Conservation (phyloP, 1,284 basidiomycete species). For the Schizopora paradoxa region DNA sequence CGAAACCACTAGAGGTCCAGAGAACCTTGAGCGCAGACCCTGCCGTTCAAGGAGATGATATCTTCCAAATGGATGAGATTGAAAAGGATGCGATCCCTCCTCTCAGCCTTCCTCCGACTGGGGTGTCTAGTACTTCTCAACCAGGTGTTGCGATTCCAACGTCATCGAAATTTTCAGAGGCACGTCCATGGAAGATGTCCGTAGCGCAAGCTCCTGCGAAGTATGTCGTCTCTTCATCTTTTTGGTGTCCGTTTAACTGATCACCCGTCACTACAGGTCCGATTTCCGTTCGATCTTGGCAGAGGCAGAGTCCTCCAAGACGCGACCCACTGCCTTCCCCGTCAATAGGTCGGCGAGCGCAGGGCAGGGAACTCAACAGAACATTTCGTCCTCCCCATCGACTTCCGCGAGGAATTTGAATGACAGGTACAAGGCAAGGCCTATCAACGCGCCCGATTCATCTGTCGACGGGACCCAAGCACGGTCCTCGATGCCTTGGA, state of each 20-base stretch:
- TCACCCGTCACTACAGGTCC: conserved; percentile 38
- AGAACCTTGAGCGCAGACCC: conserved; percentile 16
- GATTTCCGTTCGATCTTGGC: conserved; percentile 88
- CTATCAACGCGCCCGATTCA: too few relatives aligned
- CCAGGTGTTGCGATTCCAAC: conserved; percentile 18
- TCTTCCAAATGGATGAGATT: conserved; percentile 64
- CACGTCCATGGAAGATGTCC: conserved; percentile 16
- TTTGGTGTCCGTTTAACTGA: conserved; percentile 35
- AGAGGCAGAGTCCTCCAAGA: conserved; percentile 48
- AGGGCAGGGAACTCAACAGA: not conserved
- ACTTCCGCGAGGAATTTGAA: not conserved
- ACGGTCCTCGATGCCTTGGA: conserved; percentile 13
- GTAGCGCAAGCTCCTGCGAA: conserved; percentile 18
- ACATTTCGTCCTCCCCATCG: conserved; percentile 11
- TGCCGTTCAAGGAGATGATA: conserved; percentile 37
- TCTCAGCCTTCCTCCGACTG: conserved; percentile 14
- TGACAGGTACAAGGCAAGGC: not conserved
- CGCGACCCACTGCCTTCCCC: not conserved
- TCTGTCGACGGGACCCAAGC: too few relatives aligned
- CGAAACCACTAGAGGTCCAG: conserved; percentile 19
- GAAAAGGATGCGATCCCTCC: conserved; percentile 24
- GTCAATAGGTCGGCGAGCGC: too few relatives aligned
- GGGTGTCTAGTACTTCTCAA: conserved; percentile 40
- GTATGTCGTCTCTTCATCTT: conserved; percentile 36
- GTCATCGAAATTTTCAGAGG: conserved; percentile 11